Evolutionary conservation across 768 basidiomycete species (phyloP), one percentile per base, ranked within the genome.

Genomic region (Suillus weaverae): DNA sequence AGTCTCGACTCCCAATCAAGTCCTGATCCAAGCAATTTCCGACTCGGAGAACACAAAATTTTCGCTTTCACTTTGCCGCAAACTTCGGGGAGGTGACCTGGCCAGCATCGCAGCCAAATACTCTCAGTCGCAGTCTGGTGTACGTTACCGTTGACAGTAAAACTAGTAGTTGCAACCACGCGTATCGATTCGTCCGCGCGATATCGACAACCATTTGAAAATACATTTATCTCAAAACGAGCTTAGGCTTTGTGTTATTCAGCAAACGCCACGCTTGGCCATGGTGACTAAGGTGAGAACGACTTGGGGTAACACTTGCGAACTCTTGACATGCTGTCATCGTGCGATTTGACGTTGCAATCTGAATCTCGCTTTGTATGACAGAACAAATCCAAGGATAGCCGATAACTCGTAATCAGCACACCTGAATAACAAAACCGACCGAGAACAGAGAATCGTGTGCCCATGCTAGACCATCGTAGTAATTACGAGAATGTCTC

Each of bases 271-370:
- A 43, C 41, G 6, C 41, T 43, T 26, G 26, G 26, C 26, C 26
- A 26, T 50, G 48, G 48, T 50, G 50, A 51, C 50, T 30, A 51
- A 59, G 56, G 38, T 59, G 56, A 30, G 38, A 39, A 59, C n/a
- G n/a, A n/a, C 16, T 18, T 38, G 26, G 36, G 26, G 22, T 39
- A 38, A 55, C 9, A 16, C 35, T 16, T 30, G n/a, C n/a, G 36
- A 55, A 22, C n/a, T 35, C 55, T 56, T 36, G 36, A 56, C 55
- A 56, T 38, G 38, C 36, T 56, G 55, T 38, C 36, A 38, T 38
- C 26, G 22, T 30, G 56, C 33, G 55, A 56, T 55, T 35, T 56
- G 55, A 56, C 55, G 55, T 56, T 56, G 22, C 22, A 56, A 36
- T 57, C 38, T 18, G 38, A 30, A 36, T 38, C 50, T 30, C 35